Conservation (phyloP, 306 rosid species). For the Prosopis cineraria region DNA sequence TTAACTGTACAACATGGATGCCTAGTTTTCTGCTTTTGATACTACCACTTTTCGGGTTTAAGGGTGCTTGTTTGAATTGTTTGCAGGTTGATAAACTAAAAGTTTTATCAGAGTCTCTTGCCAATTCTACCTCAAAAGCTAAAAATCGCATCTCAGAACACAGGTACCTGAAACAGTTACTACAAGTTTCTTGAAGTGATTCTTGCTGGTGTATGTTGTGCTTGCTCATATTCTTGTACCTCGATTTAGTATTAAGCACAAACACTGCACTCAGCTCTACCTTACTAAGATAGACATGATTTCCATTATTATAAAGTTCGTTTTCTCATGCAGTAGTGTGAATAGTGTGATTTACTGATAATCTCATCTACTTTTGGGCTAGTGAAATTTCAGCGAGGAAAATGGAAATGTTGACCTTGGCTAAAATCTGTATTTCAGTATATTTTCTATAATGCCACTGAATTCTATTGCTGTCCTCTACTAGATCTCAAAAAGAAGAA, state of each 20-base stretch:
- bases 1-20: constrained; percentile 12
- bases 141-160: constrained; percentile 75
- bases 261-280: constrained; percentile 10
- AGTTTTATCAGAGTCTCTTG: constrained; percentile 84
- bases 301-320: neutral
- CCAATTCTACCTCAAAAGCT: constrained; percentile 80
- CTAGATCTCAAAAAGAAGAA: constrained; percentile 86
- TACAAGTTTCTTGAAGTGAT: neutral
- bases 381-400: constrained; percentile 24
- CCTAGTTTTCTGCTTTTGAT: constrained; percentile 15
- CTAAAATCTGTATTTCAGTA: constrained; percentile 4
- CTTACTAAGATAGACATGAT: neutral
- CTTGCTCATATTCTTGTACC: constrained; percentile 7
- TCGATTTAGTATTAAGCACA: constrained; percentile 6
- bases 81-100: constrained; percentile 82
- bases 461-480: constrained; percentile 30
- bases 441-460: neutral
- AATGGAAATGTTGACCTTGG: constrained; percentile 27
- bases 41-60: constrained; percentile 10
- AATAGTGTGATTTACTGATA: neutral
- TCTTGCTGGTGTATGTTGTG: constrained; percentile 16
- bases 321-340: neutral
- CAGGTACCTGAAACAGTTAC: constrained; percentile 55
- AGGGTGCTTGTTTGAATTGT: constrained; percentile 29
- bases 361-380: constrained; percentile 27